Base-by-base conservation (phyloP, 768 basidiomycete species). In the Nidularia pulvinata region DNA sequence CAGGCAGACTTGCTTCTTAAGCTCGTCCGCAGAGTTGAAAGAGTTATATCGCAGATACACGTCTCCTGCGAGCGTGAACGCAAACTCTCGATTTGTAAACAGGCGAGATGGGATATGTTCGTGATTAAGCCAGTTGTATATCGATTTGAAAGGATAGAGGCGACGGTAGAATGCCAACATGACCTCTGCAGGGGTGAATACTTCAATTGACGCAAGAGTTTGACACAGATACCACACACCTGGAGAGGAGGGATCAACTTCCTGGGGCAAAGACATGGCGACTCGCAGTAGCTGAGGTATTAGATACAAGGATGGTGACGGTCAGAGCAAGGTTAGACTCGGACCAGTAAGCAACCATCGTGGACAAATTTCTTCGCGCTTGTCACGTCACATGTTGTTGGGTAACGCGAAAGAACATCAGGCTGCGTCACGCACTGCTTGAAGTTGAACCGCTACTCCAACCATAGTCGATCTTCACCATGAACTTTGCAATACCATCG, bases 41-140 rank as follows among this genome's bases (percentile, higher is more conserved):
- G 92, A 96, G 68, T 97, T 89, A 75, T 98, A 98, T 13, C 97
- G 91, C 33, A 98, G 76, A 70, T 98, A 98, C 10, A 92, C 86
- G 59, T 98, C 96, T 45, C 89, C 90, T 33, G 81, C 81, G 19
- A 98, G 83, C 2, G 95, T 98, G 69, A 96, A 95, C 19, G 97
- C 87, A 66, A 98, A 96, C 69, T 99, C 97, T 65, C 97, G 88
- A 64, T 98, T 86, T 3, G 91, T 93, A 67, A 93, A 98, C 48
- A 91, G 83, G 55, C 83, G 85, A 10, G 86, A 81, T 1, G 95
- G 83, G 52, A 79, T 74, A 56, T 92, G 89, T 57, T 89, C 89
- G 58, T 98, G 96, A 66, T 98, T 98, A 22, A 99, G 79, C 97
- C 97, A 99, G 55, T 82, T 80, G 72, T 88, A 98, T 58, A 98